phyloP scores from a whole-genome alignment of 1,284 basidiomycete species.

The Ceratobasidium sp. region DNA sequence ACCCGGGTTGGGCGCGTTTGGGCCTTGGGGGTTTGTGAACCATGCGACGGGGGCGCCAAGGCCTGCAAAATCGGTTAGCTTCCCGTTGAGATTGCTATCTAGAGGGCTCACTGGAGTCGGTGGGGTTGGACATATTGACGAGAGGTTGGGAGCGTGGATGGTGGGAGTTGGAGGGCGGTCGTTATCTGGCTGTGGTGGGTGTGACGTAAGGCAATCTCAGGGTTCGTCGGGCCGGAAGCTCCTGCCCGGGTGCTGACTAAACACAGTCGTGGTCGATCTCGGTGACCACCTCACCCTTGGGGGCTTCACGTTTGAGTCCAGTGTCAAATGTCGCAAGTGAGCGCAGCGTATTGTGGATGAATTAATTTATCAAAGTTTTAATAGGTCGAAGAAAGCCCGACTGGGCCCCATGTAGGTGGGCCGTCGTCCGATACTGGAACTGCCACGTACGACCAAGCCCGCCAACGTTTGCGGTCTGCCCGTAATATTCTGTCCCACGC shows the following conservation, averaged over 20 bases:
- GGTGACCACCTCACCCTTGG: too few relatives aligned
- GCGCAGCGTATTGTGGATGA: not conserved
- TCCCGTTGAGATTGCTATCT: not conserved
- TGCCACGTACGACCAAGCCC: not conserved
- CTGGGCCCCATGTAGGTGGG: not conserved
- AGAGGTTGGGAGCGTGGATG: not conserved
- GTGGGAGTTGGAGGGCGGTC: not conserved
- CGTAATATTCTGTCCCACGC: not conserved
- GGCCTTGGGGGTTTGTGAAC: constrained; percentile 13
- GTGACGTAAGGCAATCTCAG: too few relatives aligned
- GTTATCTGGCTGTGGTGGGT: not conserved
- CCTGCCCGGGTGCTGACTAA: too few relatives aligned
- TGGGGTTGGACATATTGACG: not conserved
- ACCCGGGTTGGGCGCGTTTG: constrained; percentile 13
- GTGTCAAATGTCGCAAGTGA: not conserved
- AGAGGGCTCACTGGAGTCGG: not conserved
- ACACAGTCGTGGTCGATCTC: too few relatives aligned
- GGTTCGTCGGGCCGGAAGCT: too few relatives aligned
- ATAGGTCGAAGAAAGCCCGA: not conserved
- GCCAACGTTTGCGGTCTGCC: not conserved
- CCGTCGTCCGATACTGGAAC: not conserved
- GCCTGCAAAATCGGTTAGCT: not conserved
- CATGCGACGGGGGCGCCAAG: constrained; percentile 25
- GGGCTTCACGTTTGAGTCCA: too few relatives aligned
- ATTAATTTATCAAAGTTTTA: not conserved